phyloP scores from a whole-genome alignment of 2,329 filamentous ascomycete species.

The Endocalyx cinctus region DNA sequence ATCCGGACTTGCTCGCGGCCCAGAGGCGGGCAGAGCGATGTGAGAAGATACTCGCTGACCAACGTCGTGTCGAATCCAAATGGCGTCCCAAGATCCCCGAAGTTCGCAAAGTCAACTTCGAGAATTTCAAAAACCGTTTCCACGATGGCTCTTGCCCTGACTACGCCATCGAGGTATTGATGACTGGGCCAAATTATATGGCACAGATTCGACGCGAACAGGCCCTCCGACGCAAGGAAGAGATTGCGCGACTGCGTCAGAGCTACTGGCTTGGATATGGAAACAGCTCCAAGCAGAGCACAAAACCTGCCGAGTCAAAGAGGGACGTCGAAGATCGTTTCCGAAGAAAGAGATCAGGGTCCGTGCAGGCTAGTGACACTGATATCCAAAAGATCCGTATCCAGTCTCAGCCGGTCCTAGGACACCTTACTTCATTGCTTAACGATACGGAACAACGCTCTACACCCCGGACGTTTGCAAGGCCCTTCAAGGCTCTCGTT shows the following conservation, averaged over 20 bases:
- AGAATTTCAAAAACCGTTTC: constrained; percentile 40
- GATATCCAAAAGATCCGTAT: constrained; percentile 31
- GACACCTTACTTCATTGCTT: constrained; percentile 31
- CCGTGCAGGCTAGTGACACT: constrained; percentile 11
- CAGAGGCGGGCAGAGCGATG: constrained; percentile 33
- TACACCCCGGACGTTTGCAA: constrained; percentile 34
- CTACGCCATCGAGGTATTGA: constrained; percentile 37
- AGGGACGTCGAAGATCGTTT: constrained; percentile 14
- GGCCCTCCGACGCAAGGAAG: constrained; percentile 30
- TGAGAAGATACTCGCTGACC: constrained; percentile 31
- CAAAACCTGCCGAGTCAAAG: constrained; percentile 4
- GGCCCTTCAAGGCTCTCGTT: constrained; percentile 36
- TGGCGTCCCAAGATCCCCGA: constrained; percentile 37
- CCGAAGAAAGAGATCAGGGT: constrained; percentile 17
- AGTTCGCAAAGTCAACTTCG: constrained; percentile 37
- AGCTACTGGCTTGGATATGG: constrained; percentile 20
- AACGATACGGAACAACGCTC: constrained; percentile 32
- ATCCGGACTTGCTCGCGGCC: constrained; percentile 24
- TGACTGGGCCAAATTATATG: constrained; percentile 28
- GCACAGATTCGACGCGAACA: constrained; percentile 36
- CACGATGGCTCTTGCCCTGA: constrained; percentile 28
- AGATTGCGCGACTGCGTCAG: constrained; percentile 29
- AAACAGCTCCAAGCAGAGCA: constrained; percentile 7
- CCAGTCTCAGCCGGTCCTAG: constrained; percentile 36
- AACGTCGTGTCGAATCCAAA: constrained; percentile 30